These are phyloP conservation scores for Aspergillus flavus DNA, from an alignment of 2,329 filamentous ascomycete species.

Conservation along the genomic window DNA sequence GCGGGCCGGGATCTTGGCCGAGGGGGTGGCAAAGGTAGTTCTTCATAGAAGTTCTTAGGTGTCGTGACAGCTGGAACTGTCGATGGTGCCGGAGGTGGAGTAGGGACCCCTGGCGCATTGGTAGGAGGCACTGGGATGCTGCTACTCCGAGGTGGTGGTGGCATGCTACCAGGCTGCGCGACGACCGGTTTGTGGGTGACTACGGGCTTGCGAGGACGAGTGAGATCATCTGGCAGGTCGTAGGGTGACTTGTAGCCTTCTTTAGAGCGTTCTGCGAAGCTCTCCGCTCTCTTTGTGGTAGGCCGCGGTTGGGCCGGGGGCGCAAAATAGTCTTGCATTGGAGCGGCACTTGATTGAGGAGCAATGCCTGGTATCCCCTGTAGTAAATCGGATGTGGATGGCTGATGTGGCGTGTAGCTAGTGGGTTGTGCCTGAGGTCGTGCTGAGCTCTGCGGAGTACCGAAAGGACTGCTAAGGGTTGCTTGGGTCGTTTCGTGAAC, in stretches of 20 bases:
- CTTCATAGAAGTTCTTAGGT: slow-evolving; percentile 71
- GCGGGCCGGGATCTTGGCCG: slow-evolving; percentile 60
- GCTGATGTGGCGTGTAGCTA: slow-evolving; percentile 55
- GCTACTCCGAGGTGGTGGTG: slow-evolving; percentile 62
- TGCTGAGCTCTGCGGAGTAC: slow-evolving; percentile 26
- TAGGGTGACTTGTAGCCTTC: slow-evolving; percentile 93
- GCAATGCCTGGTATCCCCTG: slow-evolving; percentile 34
- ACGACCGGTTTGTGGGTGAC: slow-evolving; percentile 60
- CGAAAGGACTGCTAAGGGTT: slow-evolving; percentile 30
- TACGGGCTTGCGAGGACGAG: slow-evolving; percentile 62
- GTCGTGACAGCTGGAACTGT: slow-evolving; percentile 29
- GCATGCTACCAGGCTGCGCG: slow-evolving; percentile 46
- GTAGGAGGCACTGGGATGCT: slow-evolving; percentile 54
- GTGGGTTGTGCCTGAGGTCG: slow-evolving; percentile 33
- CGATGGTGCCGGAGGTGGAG: slow-evolving; percentile 36
- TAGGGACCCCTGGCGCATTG: slow-evolving; percentile 18
- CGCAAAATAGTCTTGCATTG: slow-evolving; percentile 31
- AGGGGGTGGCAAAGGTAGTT: slow-evolving; percentile 63
- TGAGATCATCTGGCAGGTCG: slow-evolving; percentile 87
- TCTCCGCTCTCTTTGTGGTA: slow-evolving; percentile 63
- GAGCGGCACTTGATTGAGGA: slow-evolving; percentile 15
- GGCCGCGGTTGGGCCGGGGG: slow-evolving; percentile 29
- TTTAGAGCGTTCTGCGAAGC: slow-evolving; percentile 88
- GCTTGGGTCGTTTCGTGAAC: slow-evolving; percentile 12
- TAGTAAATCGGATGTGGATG: slow-evolving; percentile 52